Percentiles rank a stretch among this genome's conserved stretches.
Evolutionary conservation across 805 yeast species (phyloP).

Genomic region (Naumovozyma castellii): DNA sequence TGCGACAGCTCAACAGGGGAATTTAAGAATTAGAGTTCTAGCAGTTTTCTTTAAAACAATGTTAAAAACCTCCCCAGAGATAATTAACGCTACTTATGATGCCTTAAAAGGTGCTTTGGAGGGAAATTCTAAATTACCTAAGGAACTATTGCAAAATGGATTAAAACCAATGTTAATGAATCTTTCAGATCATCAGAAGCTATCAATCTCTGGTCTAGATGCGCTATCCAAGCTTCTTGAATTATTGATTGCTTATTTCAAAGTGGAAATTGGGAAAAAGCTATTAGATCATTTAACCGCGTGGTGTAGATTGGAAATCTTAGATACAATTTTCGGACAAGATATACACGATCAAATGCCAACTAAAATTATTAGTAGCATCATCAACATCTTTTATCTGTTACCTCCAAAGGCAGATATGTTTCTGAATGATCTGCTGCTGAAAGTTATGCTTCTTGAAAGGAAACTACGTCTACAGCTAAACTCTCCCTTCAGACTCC

Average conservation of each 20-base stretch:
- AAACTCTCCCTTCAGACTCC: constrained; percentile 82
- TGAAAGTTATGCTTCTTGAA: constrained; percentile 69
- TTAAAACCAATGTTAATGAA: constrained; percentile 93
- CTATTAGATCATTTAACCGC: constrained; percentile 88
- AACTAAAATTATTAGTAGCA: constrained; percentile 80
- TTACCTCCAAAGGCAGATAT: constrained; percentile 88
- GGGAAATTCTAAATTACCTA: constrained; percentile 82
- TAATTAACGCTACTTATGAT: constrained; percentile 86
- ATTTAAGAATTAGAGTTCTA: constrained; percentile 72
- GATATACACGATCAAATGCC: constrained; percentile 74
- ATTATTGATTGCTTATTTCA: constrained; percentile 80
- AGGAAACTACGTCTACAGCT: constrained; percentile 76
- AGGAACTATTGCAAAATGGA: constrained; percentile 90
- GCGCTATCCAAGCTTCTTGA: constrained; percentile 83
- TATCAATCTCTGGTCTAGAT: constrained; percentile 82
- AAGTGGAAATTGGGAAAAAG: constrained; percentile 93
- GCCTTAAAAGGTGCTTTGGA: constrained; percentile 78
- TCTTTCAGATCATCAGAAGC: constrained; percentile 81
- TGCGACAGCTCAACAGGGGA: constrained; percentile 61
- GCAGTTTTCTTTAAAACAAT: constrained; percentile 93
- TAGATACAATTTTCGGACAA: constrained; percentile 68
- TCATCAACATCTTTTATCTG: constrained; percentile 81
- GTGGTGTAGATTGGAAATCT: constrained; percentile 79
- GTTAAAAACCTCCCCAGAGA: constrained; percentile 73
- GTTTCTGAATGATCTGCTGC: constrained; percentile 78